Evolutionary conservation across 2,329 filamentous ascomycete genomes (phyloP).

Genomic region (Alternaria hordeiaustralica): DNA sequence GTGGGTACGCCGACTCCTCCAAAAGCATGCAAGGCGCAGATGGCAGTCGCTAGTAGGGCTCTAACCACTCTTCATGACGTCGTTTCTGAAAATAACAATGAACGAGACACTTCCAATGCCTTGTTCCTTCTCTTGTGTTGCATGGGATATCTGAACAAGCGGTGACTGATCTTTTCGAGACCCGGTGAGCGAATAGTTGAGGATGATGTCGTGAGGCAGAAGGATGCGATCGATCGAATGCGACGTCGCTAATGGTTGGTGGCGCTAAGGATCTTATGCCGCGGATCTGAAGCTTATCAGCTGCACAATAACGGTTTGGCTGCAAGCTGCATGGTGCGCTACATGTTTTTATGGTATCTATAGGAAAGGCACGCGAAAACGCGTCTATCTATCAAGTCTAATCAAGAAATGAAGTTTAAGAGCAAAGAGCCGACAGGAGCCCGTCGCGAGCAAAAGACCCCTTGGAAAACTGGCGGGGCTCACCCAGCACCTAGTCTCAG

Average conservation of each 20-base stretch:
- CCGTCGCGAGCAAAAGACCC: not conserved
- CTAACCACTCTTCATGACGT: not conserved
- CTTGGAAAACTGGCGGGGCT: constrained; percentile 13
- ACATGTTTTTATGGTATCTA: not conserved
- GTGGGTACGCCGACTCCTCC: not conserved
- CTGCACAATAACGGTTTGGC: not conserved
- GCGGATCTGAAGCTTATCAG: constrained; percentile 12
- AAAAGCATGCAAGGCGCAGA: not conserved
- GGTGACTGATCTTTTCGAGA: not conserved
- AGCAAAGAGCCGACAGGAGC: not conserved
- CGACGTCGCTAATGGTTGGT: constrained; percentile 7
- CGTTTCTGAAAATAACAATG: not conserved
- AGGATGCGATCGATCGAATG: constrained; percentile 8
- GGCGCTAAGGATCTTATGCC: constrained; percentile 7
- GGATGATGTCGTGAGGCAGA: constrained; percentile 3
- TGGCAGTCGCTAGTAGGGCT: not conserved
- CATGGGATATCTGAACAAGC: not conserved
- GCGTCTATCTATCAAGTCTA: not conserved
- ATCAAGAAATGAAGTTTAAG: not conserved
- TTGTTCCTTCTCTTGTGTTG: not conserved
- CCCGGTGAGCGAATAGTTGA: not conserved
- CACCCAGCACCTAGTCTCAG: constrained; percentile 14
- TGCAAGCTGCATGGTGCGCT: not conserved
- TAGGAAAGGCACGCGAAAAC: not conserved
- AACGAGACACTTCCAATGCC: not conserved